phyloP scores from a whole-genome alignment of 176 grass and related monocot genomes.

The Zea mays region DNA sequence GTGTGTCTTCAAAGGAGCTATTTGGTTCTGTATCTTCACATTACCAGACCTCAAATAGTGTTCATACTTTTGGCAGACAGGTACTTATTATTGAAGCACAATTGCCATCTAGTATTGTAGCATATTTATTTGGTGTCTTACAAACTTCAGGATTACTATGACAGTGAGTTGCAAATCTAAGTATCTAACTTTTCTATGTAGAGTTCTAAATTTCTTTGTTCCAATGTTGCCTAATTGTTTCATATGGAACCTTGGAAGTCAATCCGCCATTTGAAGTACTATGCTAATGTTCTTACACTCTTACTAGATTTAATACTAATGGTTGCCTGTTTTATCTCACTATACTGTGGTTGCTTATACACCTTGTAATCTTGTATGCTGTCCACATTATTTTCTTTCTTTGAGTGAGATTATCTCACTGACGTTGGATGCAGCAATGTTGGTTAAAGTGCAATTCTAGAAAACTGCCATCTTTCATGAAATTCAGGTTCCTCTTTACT shows the following conservation, averaged over 20 bases:
- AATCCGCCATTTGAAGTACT: not conserved
- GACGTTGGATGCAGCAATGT: not conserved
- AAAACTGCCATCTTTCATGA: not conserved
- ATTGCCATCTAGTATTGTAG: constrained; percentile 9
- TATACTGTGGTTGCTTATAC: not conserved
- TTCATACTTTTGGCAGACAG: constrained; percentile 53
- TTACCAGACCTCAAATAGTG: constrained; percentile 26
- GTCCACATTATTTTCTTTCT: not conserved
- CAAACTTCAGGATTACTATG: not conserved
- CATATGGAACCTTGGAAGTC: not conserved
- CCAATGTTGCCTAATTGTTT: not conserved
- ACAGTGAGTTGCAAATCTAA: not conserved
- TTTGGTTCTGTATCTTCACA: constrained; percentile 36
- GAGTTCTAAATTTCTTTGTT: constrained; percentile 3
- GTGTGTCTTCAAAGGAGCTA: constrained; percentile 38
- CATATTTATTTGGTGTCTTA: constrained; percentile 22
- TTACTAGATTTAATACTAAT: not conserved
- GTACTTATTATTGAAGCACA: constrained; percentile 39
- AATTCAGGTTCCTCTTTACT: not conserved
- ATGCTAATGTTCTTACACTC: not conserved
- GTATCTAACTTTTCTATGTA: not conserved
- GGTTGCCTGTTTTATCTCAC: not conserved
- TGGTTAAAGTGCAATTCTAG: not conserved
- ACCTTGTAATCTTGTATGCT: not conserved
- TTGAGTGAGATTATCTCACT: not conserved